phyloP scores from a whole-genome alignment of 2,329 filamentous ascomycete genomes.

The Ilyonectria robusta region DNA sequence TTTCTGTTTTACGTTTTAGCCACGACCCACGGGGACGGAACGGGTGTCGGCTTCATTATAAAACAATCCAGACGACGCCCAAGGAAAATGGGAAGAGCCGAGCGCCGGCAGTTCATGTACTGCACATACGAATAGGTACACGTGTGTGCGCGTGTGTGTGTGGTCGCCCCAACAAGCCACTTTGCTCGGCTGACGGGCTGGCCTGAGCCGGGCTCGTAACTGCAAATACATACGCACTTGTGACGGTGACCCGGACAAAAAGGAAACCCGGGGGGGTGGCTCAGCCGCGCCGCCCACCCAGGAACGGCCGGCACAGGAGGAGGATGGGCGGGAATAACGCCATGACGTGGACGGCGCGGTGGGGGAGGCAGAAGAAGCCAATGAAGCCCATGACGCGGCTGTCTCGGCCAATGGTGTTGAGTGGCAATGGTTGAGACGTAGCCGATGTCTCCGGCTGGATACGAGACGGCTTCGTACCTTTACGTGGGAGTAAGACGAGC shows the following conservation, averaged over 20 bases:
- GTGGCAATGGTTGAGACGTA: slow-evolving; percentile 12
- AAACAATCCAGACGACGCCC: neutral
- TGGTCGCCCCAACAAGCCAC: slow-evolving; percentile 17
- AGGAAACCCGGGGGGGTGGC: neutral
- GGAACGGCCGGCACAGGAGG: neutral
- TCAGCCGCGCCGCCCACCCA: neutral
- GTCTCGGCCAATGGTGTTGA: slow-evolving; percentile 11
- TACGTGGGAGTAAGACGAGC: neutral
- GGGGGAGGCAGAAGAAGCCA: neutral
- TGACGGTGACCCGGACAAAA: neutral
- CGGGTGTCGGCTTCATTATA: slow-evolving; percentile 12
- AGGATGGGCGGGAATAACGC: slow-evolving; percentile 1
- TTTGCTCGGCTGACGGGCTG: slow-evolving; percentile 11
- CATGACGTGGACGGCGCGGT: slow-evolving; percentile 10
- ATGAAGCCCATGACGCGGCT: slow-evolving; percentile 20
- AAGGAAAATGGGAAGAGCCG: slow-evolving; percentile 24
- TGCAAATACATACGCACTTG: neutral
- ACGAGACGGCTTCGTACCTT: slow-evolving; percentile 20
- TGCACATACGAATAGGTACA: slow-evolving; percentile 10
- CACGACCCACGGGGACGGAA: slow-evolving; percentile 4
- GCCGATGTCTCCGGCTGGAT: slow-evolving; percentile 24
- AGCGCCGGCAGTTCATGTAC: slow-evolving; percentile 23
- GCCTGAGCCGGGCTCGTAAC: slow-evolving; percentile 15
- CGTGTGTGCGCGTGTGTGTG: slow-evolving; percentile 12
- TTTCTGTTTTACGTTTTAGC: slow-evolving; percentile 11